Base-by-base conservation (phyloP, 208 protist species). In the Crithidia acanthocephali region DNA sequence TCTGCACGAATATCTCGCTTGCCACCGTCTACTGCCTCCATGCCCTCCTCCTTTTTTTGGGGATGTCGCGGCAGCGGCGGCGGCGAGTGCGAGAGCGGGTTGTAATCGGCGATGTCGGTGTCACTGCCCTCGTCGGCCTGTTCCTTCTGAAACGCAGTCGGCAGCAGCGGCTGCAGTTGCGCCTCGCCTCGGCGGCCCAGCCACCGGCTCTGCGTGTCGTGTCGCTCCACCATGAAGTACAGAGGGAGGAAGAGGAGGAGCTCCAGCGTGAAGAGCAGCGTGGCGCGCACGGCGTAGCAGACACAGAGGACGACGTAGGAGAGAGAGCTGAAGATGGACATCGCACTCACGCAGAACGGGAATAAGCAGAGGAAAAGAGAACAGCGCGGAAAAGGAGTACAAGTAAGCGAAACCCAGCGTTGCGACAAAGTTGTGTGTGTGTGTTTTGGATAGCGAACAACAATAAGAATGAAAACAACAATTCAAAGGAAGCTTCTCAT, bases 141-240 rank as follows among this genome's bases (percentile, higher is more conserved):
- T 20, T 69, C 45, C 51, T 69, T 60, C 30, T 70, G 33, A 48
- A 57, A 70, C 7, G 72, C 72, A 18, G 72, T 44, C 15, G 63
- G 59, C 33, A 70, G 48, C 44, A 76, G 44, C 3, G 62, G 72
- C 55, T 76, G 63, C 55, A 69, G 62, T 30, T 76, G 72, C 28
- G 72, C 72, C 62, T 76, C 72, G 28, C 56, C 72, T 8, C 72
- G 63, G 4, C 56, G 53, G n/a, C 61, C 70, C 25, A 76, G 32
- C 70, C 70, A 76, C 18, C 45, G 40, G 22, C 72, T 76, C 10
- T 23, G 63, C 30, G 48, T 65, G 57, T 76, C 63, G 28, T 76
- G 63, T 37, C 53, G 72, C 45, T 76, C 61, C 7, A 70, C 23
- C 16, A 80, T 25, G 32, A 65, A 70, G 55, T 76, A 70, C 10